phyloP scores from a whole-genome alignment of 371 early-diverging fungal species.

The Mucor lusitanicus region DNA sequence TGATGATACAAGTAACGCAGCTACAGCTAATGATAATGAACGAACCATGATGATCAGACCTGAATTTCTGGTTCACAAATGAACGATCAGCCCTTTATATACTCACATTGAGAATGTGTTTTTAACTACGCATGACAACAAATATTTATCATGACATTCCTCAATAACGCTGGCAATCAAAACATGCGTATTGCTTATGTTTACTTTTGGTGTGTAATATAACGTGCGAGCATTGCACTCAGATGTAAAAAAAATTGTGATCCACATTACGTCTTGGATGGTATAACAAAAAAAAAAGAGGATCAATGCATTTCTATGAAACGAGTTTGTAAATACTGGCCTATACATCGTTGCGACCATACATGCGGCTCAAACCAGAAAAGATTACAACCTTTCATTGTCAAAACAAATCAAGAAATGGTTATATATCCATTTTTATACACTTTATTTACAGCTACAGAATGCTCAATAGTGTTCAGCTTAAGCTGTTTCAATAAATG shows the following conservation, averaged over 20 bases:
- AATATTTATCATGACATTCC: background rate
- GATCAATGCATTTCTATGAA: too few relatives aligned
- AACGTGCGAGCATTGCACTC: background rate
- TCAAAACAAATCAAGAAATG: background rate
- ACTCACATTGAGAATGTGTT: background rate
- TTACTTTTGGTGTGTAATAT: background rate
- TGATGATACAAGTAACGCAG: background rate
- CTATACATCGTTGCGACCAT: background rate
- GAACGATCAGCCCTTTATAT: background rate
- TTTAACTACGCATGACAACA: background rate
- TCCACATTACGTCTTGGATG: background rate
- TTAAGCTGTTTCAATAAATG: background rate
- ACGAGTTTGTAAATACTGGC: too few relatives aligned
- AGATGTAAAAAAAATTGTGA: background rate
- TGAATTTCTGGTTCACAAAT: background rate
- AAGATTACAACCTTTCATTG: background rate
- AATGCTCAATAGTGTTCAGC: background rate
- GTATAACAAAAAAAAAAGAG: too few relatives aligned
- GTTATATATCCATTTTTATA: background rate
- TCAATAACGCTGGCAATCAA: background rate
- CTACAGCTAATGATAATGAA: background rate
- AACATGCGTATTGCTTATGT: background rate
- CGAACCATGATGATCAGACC: background rate
- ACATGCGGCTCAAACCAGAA: background rate
- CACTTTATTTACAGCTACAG: background rate